phyloP scores from a whole-genome alignment of 441 rosid genomes.

The Euphorbia corollata region DNA sequence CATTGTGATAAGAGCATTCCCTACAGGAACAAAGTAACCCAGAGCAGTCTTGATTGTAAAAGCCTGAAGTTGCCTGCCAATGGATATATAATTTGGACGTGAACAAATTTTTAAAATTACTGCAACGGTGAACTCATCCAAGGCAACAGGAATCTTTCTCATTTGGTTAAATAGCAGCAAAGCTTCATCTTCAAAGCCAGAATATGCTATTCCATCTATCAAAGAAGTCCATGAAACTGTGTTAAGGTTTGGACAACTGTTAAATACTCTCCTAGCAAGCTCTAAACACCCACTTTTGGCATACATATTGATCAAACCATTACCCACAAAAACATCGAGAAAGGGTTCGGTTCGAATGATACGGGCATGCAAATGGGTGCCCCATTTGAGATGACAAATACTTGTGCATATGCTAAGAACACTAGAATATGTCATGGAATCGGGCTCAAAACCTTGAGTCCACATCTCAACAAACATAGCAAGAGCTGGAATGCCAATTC shows the following conservation, averaged over 20 bases:
- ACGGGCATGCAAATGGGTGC: conserved; percentile 30
- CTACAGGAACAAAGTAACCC: conserved; percentile 19
- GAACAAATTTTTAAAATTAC: conserved; percentile 23
- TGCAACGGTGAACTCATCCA: conserved; percentile 26
- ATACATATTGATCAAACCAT: conserved; percentile 26
- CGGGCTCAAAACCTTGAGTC: conserved; percentile 19
- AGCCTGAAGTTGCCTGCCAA: conserved; percentile 25
- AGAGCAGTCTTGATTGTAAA: conserved; percentile 19
- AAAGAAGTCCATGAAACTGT: conserved; percentile 29
- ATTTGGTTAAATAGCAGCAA: conserved; percentile 21
- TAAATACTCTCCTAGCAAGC: conserved; percentile 20
- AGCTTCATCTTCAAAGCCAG: conserved; percentile 23
- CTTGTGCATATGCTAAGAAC: conserved; percentile 23
- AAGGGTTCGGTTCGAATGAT: conserved; percentile 12
- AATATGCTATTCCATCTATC: conserved; percentile 19
- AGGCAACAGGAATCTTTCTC: conserved; percentile 21
- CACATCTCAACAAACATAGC: conserved; percentile 26
- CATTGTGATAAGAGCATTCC: conserved; percentile 24
- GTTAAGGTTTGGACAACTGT: conserved; percentile 14
- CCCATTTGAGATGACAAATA: conserved; percentile 26
- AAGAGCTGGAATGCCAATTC: conserved; percentile 17
- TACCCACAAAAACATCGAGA: conserved; percentile 19
- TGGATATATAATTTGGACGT: conserved; percentile 7
- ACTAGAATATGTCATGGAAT: conserved; percentile 23
- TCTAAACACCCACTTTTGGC: conserved; percentile 22